These are phyloP conservation scores for Lentithecium fluviatile DNA, from an alignment of 495 filamentous ascomycete species.

Conservation along the genomic window DNA sequence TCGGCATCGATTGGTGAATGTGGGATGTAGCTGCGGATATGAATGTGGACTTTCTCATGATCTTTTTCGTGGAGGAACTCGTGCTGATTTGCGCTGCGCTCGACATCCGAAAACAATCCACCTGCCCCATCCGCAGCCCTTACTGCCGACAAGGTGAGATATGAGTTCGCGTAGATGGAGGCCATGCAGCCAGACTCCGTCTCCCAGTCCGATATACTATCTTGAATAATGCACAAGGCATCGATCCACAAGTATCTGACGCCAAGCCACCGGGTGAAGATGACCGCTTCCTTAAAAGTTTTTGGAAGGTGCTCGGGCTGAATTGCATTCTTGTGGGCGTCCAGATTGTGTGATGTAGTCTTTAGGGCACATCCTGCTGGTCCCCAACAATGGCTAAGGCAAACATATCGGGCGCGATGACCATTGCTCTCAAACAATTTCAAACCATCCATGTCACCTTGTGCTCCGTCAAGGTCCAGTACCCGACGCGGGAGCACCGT, in stretches of 20 bases:
- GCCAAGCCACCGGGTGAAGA: constrained; percentile 9
- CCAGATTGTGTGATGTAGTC: constrained; percentile 5
- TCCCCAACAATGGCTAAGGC: constrained; percentile 33
- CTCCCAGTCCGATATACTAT: constrained; percentile 15
- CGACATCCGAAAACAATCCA: no score
- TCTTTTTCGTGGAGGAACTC: no score
- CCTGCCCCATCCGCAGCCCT: no score
- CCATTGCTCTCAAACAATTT: background rate
- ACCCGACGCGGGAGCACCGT: no score
- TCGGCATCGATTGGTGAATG: no score
- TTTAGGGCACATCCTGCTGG: background rate
- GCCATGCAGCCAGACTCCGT: constrained; percentile 8
- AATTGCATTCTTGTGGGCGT: background rate
- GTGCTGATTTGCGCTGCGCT: no score
- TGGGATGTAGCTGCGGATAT: no score
- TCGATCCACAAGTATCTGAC: constrained; percentile 32
- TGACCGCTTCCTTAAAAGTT: constrained; percentile 26
- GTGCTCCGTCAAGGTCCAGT: no score
- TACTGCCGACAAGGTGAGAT: constrained; percentile 9
- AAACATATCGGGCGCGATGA: constrained; percentile 8
- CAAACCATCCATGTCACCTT: no score
- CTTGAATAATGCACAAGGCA: constrained; percentile 29
- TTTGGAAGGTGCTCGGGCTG: background rate
- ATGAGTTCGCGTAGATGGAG: constrained; percentile 5
- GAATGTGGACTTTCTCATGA: no score